A percentile compares a stretch with the other conserved stretches of the same genome.
These are phyloP conservation scores for Candida takata DNA, from an alignment of 805 yeast genomes.

Conservation along the genomic window DNA sequence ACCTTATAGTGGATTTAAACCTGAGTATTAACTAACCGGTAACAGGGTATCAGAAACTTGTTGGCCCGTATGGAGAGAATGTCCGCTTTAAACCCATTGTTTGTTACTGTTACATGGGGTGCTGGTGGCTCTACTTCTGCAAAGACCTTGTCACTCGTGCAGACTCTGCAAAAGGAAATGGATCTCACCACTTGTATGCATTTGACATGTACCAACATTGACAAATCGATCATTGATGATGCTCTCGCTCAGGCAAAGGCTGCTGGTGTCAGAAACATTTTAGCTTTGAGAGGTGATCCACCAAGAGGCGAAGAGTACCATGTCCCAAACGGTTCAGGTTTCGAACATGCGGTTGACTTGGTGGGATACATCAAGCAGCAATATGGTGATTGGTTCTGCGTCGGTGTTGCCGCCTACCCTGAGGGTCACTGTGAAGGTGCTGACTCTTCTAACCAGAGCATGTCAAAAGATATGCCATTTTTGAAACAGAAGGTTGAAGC, in stretches of 20 bases:
- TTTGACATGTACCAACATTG: constrained; percentile 93
- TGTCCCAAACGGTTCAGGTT: constrained; percentile 34
- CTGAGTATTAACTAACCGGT: constrained; percentile 3
- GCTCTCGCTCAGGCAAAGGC: constrained; percentile 67
- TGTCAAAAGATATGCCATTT: constrained; percentile 44
- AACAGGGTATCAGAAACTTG: constrained; percentile 69
- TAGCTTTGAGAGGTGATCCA: constrained; percentile 95
- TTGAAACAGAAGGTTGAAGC: constrained; percentile 87
- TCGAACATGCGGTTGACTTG: constrained; percentile 77
- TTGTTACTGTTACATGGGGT: constrained; percentile 96
- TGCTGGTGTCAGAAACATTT: constrained; percentile 78
- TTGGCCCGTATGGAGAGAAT: constrained; percentile 83
- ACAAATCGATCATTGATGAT: constrained; percentile 64
- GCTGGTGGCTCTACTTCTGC: constrained; percentile 94
- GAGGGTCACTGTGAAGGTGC: constrained; percentile 97
- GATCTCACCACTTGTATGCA: constrained; percentile 90
- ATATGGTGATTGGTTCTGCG: constrained; percentile 77
- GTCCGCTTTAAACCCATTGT: constrained; percentile 81
- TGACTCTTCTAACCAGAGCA: constrained; percentile 44
- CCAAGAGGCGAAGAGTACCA: constrained; percentile 70
- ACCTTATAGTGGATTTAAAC: not conserved
- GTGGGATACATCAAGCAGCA: constrained; percentile 67
- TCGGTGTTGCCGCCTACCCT: constrained; percentile 97
- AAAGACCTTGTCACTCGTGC: constrained; percentile 79
- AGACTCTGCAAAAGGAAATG: constrained; percentile 64